phyloP scores from a whole-genome alignment of 495 filamentous ascomycete genomes.

The Talaromyces stipitatus region DNA sequence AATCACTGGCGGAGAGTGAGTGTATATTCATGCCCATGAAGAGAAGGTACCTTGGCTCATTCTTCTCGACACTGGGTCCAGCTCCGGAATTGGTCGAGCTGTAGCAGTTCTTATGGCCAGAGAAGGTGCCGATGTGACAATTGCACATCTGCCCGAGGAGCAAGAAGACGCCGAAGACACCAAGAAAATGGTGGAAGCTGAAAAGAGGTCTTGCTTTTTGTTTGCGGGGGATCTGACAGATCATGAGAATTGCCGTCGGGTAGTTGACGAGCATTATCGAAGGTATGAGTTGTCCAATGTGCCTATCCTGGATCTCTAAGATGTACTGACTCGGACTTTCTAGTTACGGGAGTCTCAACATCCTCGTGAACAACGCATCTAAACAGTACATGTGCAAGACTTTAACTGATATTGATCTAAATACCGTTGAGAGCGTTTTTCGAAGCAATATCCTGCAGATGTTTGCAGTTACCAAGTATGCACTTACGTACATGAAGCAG shows the following conservation, averaged over 20 bases:
- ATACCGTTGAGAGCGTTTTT: slow-evolving; percentile 45
- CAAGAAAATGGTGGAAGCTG: slow-evolving; percentile 36
- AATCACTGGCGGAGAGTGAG: slow-evolving; percentile 51
- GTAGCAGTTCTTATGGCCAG: slow-evolving; percentile 49
- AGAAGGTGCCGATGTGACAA: slow-evolving; percentile 48
- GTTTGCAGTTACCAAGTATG: slow-evolving; percentile 55
- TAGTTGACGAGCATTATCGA: slow-evolving; percentile 45
- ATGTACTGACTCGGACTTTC: background rate
- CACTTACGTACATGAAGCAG: slow-evolving; percentile 47
- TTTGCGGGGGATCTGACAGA: slow-evolving; percentile 43
- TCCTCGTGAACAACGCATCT: slow-evolving; percentile 57
- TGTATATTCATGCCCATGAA: background rate
- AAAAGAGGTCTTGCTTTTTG: slow-evolving; percentile 36
- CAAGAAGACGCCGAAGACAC: slow-evolving; percentile 47
- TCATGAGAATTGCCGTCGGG: slow-evolving; percentile 33
- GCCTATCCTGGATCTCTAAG: background rate
- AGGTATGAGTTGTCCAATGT: slow-evolving; percentile 11
- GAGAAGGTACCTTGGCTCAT: too few relatives aligned
- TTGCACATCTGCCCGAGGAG: slow-evolving; percentile 48
- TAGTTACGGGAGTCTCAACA: slow-evolving; percentile 41
- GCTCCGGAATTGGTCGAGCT: slow-evolving; percentile 46
- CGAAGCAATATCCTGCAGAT: slow-evolving; percentile 53
- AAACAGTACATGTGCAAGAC: slow-evolving; percentile 47
- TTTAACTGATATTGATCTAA: slow-evolving; percentile 44
- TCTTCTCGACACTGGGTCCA: too few relatives aligned